Evolutionary conservation across 108 stramenopile species (phyloP).

Genomic region (Thalassiosira profunda): DNA sequence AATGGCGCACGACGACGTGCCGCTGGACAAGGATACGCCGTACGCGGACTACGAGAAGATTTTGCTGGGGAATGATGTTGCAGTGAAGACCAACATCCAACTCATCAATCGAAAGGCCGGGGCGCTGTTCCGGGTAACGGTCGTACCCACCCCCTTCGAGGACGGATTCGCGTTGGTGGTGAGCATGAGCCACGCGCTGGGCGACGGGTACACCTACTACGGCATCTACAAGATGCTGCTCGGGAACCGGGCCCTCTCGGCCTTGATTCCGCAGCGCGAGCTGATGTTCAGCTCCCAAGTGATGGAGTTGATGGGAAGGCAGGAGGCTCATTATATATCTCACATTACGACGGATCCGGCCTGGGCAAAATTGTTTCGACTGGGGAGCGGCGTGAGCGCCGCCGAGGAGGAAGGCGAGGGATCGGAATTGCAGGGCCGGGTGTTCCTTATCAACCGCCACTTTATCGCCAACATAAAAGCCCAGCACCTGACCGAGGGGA

Average conservation of each 20-base stretch:
- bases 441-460: conserved; percentile 26
- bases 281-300: conserved; percentile 28
- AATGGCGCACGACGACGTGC: conserved; percentile 26
- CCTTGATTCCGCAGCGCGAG: conserved; percentile 37
- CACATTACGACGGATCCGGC: conserved; percentile 41
- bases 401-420: conserved; percentile 19
- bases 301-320: conserved; percentile 49
- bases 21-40: conserved; percentile 18
- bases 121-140: conserved; percentile 37
- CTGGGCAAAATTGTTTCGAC: conserved; percentile 40
- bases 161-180: conserved; percentile 31
- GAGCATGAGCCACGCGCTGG: conserved; percentile 48
- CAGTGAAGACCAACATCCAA: conserved; percentile 35
- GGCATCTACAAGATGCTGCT: conserved; percentile 48
- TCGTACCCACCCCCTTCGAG: conserved; percentile 14
- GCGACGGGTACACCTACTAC: conserved; percentile 51
- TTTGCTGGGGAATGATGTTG: conserved; percentile 1
- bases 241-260: not conserved
- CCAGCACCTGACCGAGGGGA: conserved; percentile 13
- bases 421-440: conserved; percentile 20
- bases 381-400: not conserved
- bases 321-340: conserved; percentile 42
- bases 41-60: conserved; percentile 37
- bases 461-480: conserved; percentile 49
- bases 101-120: conserved; percentile 40